phyloP scores from a whole-genome alignment of 176 grass and related monocot species.

The Pharus latifolius region DNA sequence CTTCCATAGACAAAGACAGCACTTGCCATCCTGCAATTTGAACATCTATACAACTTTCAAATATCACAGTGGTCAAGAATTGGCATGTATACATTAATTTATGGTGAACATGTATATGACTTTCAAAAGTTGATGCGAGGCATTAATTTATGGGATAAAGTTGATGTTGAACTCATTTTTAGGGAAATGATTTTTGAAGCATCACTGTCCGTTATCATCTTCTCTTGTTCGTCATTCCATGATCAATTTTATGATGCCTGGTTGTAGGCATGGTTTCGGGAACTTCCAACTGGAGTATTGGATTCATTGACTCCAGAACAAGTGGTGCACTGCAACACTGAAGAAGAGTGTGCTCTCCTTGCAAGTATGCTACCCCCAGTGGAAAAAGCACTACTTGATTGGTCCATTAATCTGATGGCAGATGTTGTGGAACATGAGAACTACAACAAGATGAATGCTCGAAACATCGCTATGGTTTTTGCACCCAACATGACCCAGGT shows the following conservation, averaged over 20 bases:
- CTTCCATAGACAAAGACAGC: no score
- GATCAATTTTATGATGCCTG: background rate
- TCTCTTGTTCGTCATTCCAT: background rate
- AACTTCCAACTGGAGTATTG: constrained; percentile 74
- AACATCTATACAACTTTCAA: background rate
- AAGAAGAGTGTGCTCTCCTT: constrained; percentile 72
- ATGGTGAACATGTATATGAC: no score
- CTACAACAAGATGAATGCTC: constrained; percentile 91
- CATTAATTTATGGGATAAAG: background rate
- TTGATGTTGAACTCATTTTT: background rate
- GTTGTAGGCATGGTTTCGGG: constrained; percentile 81
- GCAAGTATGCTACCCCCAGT: constrained; percentile 43
- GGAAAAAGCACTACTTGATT: constrained; percentile 77
- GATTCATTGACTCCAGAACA: constrained; percentile 70
- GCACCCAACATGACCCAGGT: constrained; percentile 98
- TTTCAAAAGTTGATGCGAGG: no score
- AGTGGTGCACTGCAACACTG: constrained; percentile 86
- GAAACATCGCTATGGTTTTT: constrained; percentile 94
- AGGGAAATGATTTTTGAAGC: background rate
- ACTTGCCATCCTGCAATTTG: background rate
- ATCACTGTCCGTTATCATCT: background rate
- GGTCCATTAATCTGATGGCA: constrained; percentile 88
- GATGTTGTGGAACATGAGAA: constrained; percentile 72
- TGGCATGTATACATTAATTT: background rate
- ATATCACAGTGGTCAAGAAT: background rate